Conservation (phyloP, 805 yeast species). For the Torulaspora delbrueckii region DNA sequence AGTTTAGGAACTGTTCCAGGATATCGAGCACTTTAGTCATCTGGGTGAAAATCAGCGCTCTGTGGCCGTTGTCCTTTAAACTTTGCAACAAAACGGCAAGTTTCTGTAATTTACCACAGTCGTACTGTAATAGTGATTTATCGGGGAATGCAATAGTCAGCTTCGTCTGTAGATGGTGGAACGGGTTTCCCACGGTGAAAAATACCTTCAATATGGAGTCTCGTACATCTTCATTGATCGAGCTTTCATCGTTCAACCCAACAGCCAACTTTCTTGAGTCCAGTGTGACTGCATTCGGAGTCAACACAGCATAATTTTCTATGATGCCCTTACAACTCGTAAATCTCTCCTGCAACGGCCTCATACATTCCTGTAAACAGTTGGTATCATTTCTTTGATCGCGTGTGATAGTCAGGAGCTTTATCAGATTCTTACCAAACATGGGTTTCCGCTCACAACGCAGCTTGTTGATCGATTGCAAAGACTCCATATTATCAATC, state of each 20-base stretch:
- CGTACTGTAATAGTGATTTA: slow-evolving; percentile 83
- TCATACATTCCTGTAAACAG: slow-evolving; percentile 34
- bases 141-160: slow-evolving; percentile 94
- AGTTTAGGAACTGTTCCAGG: slow-evolving; percentile 85
- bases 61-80: slow-evolving; percentile 79
- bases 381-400: slow-evolving; percentile 24
- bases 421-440: slow-evolving; percentile 57
- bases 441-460: slow-evolving; percentile 64
- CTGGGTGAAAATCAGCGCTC: slow-evolving; percentile 94
- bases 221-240: slow-evolving; percentile 31
- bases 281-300: slow-evolving; percentile 78
- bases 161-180: slow-evolving; percentile 81
- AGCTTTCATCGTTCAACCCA: slow-evolving; percentile 25
- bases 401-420: slow-evolving; percentile 36
- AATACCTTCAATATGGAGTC: slow-evolving; percentile 11
- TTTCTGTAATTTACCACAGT: slow-evolving; percentile 93
- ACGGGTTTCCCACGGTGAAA: slow-evolving; percentile 41
- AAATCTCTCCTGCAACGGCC: slow-evolving; percentile 41
- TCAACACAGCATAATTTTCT: slow-evolving; percentile 76
- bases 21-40: slow-evolving; percentile 96
- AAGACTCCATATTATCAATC: slow-evolving; percentile 51
- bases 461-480: slow-evolving; percentile 56
- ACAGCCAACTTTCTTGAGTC: slow-evolving; percentile 51
- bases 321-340: slow-evolving; percentile 45
- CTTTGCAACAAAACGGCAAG: slow-evolving; percentile 71